A percentile compares a stretch with the other conserved stretches of the same genome.
Evolutionary conservation across 495 filamentous ascomycete genomes (phyloP).

Genomic region (Bacidia rubella): DNA sequence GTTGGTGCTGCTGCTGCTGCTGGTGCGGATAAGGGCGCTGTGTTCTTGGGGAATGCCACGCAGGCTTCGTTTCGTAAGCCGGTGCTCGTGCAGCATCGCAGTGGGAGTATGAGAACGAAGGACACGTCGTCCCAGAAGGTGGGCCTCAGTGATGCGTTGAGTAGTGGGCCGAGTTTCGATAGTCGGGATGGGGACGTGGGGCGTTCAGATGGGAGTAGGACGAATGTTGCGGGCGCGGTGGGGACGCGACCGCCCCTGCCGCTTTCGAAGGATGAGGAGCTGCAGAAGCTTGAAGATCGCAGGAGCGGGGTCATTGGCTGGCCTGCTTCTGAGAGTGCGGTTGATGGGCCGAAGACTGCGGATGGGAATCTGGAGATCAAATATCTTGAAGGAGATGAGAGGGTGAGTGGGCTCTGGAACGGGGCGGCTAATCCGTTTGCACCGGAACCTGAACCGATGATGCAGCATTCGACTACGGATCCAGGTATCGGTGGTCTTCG

Average conservation of each 20-base stretch:
- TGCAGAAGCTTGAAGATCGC: not conserved
- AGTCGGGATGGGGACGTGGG: not conserved
- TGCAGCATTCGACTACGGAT: not conserved
- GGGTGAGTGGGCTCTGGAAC: conserved; percentile 4
- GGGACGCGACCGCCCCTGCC: not conserved
- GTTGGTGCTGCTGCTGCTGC: not conserved
- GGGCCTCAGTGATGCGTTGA: conserved; percentile 10
- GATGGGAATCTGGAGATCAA: not conserved
- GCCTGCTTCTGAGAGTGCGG: not conserved
- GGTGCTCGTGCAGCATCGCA: conserved; percentile 6
- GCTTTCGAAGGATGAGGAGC: not conserved
- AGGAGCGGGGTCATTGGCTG: conserved; percentile 5
- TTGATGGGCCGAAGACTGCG: not conserved
- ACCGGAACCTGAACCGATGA: not conserved
- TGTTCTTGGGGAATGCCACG: not conserved
- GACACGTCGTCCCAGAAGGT: conserved; percentile 5
- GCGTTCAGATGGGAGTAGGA: not conserved
- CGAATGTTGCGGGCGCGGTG: not conserved
- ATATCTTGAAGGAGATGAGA: not conserved
- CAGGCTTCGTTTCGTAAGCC: conserved; percentile 5
- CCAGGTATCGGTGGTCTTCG: not conserved
- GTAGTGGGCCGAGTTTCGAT: not conserved
- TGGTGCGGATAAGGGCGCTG: too few relatives aligned
- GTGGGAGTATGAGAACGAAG: not conserved
- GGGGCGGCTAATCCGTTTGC: not conserved